Conservation (phyloP, 2,329 filamentous ascomycete species). For the Fusarium sp. region DNA sequence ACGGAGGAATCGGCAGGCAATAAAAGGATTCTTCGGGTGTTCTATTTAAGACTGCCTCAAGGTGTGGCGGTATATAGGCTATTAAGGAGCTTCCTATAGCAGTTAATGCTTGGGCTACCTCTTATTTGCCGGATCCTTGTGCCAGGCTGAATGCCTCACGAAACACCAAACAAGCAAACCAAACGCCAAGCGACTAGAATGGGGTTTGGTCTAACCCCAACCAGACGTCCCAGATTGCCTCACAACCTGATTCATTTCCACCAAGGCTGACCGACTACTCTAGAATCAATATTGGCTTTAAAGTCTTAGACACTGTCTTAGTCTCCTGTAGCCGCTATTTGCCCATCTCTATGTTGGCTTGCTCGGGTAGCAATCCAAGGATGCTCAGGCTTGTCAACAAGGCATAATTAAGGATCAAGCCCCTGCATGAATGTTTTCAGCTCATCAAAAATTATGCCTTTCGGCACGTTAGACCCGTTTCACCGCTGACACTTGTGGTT, state of each 20-base stretch:
- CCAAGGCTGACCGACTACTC: not conserved
- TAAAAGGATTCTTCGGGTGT: not conserved
- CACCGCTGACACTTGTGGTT: not conserved
- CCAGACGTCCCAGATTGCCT: not conserved
- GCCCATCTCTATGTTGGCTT: too few species aligned
- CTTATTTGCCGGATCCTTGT: not conserved
- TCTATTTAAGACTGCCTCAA: constrained; percentile 5
- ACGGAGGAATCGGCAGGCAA: not conserved
- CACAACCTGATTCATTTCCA: not conserved
- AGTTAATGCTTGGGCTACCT: not conserved
- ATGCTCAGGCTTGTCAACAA: not conserved
- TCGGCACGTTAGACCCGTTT: constrained; percentile 3
- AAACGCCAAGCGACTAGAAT: not conserved
- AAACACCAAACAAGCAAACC: constrained; percentile 2
- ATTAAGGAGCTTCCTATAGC: constrained; percentile 7
- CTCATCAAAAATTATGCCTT: constrained; percentile 6
- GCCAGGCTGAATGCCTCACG: constrained; percentile 8
- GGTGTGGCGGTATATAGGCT: not conserved
- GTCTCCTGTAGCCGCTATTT: too few species aligned
- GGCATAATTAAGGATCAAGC: not conserved
- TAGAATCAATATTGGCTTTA: not conserved
- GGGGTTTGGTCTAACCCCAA: not conserved
- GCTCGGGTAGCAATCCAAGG: not conserved
- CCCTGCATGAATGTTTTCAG: not conserved
- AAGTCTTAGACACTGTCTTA: too few species aligned